These are phyloP conservation scores for Centaurea solstitialis DNA, from an alignment of 129 eudicot genomes.

Conservation along the genomic window DNA sequence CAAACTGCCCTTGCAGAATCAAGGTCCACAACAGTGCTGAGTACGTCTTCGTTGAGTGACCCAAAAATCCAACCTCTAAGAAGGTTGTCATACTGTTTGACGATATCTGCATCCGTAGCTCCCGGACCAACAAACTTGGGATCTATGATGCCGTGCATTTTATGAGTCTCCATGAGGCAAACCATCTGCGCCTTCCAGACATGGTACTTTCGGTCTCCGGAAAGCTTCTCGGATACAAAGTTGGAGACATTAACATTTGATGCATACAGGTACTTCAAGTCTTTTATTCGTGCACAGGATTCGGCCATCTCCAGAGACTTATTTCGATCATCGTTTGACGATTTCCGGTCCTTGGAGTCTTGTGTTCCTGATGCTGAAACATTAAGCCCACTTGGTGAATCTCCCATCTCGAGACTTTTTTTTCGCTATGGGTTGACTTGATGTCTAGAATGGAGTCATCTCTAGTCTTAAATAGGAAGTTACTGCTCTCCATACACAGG, in stretches of 20 bases:
- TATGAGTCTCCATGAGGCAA: constrained; percentile 11
- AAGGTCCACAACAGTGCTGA: not conserved
- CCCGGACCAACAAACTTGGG: not conserved
- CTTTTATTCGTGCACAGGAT: not conserved
- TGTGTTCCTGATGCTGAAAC: not conserved
- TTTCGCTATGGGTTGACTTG: not conserved
- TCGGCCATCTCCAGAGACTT: not conserved
- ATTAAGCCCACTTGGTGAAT: not conserved
- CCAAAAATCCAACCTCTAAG: constrained; percentile 26
- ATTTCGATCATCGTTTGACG: not conserved
- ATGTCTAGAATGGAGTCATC: not conserved
- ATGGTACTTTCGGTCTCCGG: not conserved
- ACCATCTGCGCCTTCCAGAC: constrained; percentile 23
- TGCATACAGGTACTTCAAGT: constrained; percentile 9
- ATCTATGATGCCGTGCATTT: not conserved
- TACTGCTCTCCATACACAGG: not conserved
- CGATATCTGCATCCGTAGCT: not conserved
- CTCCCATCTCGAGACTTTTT: not conserved
- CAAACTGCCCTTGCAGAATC: not conserved
- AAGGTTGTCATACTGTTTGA: not conserved
- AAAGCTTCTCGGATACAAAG: constrained; percentile 19
- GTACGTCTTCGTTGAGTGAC: not conserved
- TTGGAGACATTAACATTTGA: constrained; percentile 16
- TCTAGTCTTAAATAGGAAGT: not conserved
- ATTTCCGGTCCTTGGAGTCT: not conserved